Conservation (phyloP, 352 stramenopile genomes). For the Pythium utonaiense region DNA sequence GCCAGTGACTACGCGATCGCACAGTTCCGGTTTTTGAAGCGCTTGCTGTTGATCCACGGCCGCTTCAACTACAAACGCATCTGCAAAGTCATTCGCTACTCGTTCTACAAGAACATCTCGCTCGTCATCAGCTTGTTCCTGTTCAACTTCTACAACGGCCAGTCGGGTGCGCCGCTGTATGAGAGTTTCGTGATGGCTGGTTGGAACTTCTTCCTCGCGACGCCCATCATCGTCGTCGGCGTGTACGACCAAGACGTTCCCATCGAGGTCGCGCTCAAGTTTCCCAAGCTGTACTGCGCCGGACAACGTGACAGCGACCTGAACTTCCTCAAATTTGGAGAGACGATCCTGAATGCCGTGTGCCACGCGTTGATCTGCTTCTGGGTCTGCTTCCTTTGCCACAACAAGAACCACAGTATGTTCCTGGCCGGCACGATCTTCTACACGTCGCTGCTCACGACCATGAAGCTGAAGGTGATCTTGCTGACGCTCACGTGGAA, state of each 20-base stretch:
- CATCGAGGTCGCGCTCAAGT: conserved; percentile 49
- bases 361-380: conserved; percentile 57
- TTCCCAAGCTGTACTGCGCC: conserved; percentile 68
- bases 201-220: conserved; percentile 94
- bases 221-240: conserved; percentile 84
- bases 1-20: conserved; percentile 96
- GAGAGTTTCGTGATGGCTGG: conserved; percentile 75
- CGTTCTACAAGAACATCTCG: conserved; percentile 99
- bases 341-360: conserved; percentile 51
- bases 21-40: conserved; percentile 95
- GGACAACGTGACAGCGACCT: conserved; percentile 54
- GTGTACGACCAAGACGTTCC: conserved; percentile 83
- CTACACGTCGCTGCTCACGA: conserved; percentile 58
- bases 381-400: conserved; percentile 41
- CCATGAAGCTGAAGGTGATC: conserved; percentile 73
- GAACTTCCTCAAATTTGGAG: conserved; percentile 50
- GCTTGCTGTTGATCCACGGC: conserved; percentile 96
- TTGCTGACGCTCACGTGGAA: conserved; percentile 61
- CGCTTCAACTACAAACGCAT: conserved; percentile 97
- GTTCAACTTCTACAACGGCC: conserved; percentile 89
- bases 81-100: conserved; percentile 92
- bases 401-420: conserved; percentile 31
- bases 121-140: conserved; percentile 90
- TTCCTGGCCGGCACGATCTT: conserved; percentile 61
- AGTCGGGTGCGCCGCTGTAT: conserved; percentile 87